These are phyloP conservation scores for Trichoderma gamsii DNA, from an alignment of 495 filamentous ascomycete genomes.

Conservation along the genomic window DNA sequence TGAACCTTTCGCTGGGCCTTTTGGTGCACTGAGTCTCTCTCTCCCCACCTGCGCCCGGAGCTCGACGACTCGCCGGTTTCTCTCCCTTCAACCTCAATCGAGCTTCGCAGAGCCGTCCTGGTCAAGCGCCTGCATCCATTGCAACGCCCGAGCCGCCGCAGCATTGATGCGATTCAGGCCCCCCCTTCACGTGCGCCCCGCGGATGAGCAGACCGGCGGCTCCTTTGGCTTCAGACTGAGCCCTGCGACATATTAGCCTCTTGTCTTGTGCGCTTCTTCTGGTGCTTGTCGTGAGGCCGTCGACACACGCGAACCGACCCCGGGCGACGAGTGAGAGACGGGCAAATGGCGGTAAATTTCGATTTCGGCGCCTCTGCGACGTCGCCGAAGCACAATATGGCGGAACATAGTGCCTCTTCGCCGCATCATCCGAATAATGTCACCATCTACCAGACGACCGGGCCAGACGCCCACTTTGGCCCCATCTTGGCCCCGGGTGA, in stretches of 20 bases:
- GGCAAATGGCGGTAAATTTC: neutral
- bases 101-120: neutral
- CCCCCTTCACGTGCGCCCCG: neutral
- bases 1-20: neutral
- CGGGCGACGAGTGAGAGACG: neutral
- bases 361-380: neutral
- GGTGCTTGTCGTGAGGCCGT: neutral
- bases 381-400: constrained; percentile 1
- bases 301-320: neutral
- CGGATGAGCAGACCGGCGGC: constrained; percentile 3
- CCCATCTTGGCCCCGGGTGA: constrained; percentile 28
- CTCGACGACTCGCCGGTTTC: neutral
- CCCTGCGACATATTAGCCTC: neutral
- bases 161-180: constrained; percentile 9
- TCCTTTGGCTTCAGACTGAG: neutral
- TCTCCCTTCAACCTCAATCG: neutral
- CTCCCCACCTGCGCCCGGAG: neutral
- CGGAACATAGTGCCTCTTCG: neutral
- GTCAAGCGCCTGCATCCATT: neutral
- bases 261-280: neutral
- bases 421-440: constrained; percentile 13
- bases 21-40: neutral
- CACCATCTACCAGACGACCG: constrained; percentile 15
- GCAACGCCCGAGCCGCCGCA: neutral
- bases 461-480: neutral